Base-by-base conservation (phyloP, 73 alveolate genomes). In the Effrenium voratum region DNA sequence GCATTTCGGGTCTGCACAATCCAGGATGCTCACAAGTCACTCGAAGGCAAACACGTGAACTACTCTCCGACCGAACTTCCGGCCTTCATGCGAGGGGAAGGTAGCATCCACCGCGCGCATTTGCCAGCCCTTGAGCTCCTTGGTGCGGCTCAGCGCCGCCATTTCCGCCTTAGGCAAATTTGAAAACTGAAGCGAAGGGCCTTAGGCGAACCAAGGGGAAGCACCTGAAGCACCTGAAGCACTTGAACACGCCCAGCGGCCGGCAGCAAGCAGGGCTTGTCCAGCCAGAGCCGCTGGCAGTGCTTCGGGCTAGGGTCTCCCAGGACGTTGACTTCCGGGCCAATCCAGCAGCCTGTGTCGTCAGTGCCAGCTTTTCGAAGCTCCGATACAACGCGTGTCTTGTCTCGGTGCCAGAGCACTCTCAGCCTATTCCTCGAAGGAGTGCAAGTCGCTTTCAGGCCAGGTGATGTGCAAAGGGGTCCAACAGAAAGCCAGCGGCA, bases 311-410 rank as follows among this genome's bases (percentile, higher is more conserved):
- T 77, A 32, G 98, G 93, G 15, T 55, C 22, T 45, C 76, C 70
- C 86, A 93, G 79, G 45, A 93, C 44, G 57, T 93, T 79, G 73
- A 44, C 30, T 76, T 93, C 98, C 30, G 98, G 98, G 19, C 98
- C 98, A 36, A 93, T 93, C 93, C 84, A 93, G 93, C 98, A 93
- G 45, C 93, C 95, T 87, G 95, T n/a, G n/a, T n/a, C n/a, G n/a
- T n/a, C n/a, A n/a, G n/a, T n/a, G n/a, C n/a, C n/a, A n/a, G n/a
- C n/a, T n/a, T n/a, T n/a, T n/a, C n/a, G n/a, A n/a, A n/a, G n/a
- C n/a, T n/a, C n/a, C n/a, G n/a, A n/a, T n/a, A n/a, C n/a, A n/a
- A n/a, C n/a, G n/a, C n/a, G n/a, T n/a, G n/a, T n/a, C n/a, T n/a
- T n/a, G n/a, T n/a, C n/a, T n/a, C n/a, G n/a, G n/a, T n/a, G n/a